Evolutionary conservation across 345 rosid genomes (phyloP).

Genomic region (Corymbia maculata): DNA sequence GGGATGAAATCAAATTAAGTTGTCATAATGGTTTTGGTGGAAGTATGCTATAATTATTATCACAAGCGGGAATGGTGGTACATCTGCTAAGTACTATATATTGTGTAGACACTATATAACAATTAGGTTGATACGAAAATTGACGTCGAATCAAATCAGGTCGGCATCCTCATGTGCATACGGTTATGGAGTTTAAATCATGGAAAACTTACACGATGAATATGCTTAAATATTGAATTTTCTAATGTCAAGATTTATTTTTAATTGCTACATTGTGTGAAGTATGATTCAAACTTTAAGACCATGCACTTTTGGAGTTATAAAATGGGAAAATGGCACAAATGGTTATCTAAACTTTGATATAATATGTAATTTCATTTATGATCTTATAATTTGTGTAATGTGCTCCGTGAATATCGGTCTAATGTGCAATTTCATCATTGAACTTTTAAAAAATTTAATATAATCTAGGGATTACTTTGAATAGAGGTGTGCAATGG

Average conservation of each 20-base stretch:
- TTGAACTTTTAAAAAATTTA: no score
- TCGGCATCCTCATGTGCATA: neutral
- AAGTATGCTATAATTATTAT: neutral
- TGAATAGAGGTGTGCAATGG: neutral
- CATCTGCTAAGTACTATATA: neutral
- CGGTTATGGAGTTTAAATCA: neutral
- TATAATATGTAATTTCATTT: no score
- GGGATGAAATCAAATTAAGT: neutral
- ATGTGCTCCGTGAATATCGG: no score
- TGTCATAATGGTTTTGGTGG: neutral
- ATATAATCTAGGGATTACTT: neutral
- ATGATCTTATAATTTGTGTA: no score
- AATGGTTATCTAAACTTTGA: neutral
- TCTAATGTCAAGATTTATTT: neutral
- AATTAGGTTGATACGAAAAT: neutral
- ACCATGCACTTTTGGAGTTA: neutral
- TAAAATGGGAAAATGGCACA: neutral
- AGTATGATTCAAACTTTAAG: neutral
- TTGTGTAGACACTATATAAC: neutral
- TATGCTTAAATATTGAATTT: neutral
- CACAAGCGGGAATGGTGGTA: neutral
- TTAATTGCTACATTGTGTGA: neutral
- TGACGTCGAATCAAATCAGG: neutral
- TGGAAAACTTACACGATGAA: neutral
- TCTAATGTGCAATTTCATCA: fast-evolving